Evolutionary conservation across 495 filamentous ascomycete genomes (phyloP).

Genomic region (Lasiosphaeria miniovina): DNA sequence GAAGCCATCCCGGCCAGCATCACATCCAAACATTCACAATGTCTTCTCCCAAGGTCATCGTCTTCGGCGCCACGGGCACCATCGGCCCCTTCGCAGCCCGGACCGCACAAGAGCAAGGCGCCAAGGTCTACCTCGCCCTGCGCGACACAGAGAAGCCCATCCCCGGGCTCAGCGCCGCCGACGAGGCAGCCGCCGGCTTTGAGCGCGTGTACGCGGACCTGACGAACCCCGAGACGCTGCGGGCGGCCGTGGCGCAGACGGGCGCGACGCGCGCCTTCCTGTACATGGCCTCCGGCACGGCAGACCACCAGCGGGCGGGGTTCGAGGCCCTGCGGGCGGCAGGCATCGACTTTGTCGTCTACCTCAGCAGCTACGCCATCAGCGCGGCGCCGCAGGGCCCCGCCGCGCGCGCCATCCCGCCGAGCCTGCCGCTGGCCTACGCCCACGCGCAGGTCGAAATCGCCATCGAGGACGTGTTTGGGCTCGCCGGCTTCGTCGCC

Average conservation of each 20-base stretch:
- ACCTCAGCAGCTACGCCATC: constrained; percentile 15
- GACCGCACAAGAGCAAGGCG: constrained; percentile 6
- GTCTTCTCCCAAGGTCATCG: constrained; percentile 21
- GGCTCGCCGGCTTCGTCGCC: constrained; percentile 7
- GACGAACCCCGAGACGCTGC: constrained; percentile 10
- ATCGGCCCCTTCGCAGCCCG: constrained; percentile 16
- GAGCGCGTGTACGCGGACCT: constrained; percentile 24
- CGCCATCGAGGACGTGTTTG: constrained; percentile 16
- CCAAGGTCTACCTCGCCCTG: constrained; percentile 17
- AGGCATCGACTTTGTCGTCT: constrained; percentile 22
- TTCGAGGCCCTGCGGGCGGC: constrained; percentile 14
- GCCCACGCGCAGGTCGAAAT: constrained; percentile 22
- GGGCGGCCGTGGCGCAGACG: constrained; percentile 11
- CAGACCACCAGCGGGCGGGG: constrained; percentile 7
- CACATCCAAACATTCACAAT: not conserved
- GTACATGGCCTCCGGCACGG: constrained; percentile 7
- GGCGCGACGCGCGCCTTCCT: constrained; percentile 22
- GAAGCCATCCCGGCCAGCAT: too few relatives aligned
- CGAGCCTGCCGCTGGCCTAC: constrained; percentile 5
- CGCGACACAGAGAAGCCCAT: constrained; percentile 19
- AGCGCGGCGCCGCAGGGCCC: not conserved
- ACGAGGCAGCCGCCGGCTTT: constrained; percentile 8
- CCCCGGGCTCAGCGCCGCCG: not conserved
- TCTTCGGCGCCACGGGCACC: constrained; percentile 23
- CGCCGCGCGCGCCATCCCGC: not conserved